Conservation (phyloP, 768 basidiomycete species). For the Boletellus ananas region DNA sequence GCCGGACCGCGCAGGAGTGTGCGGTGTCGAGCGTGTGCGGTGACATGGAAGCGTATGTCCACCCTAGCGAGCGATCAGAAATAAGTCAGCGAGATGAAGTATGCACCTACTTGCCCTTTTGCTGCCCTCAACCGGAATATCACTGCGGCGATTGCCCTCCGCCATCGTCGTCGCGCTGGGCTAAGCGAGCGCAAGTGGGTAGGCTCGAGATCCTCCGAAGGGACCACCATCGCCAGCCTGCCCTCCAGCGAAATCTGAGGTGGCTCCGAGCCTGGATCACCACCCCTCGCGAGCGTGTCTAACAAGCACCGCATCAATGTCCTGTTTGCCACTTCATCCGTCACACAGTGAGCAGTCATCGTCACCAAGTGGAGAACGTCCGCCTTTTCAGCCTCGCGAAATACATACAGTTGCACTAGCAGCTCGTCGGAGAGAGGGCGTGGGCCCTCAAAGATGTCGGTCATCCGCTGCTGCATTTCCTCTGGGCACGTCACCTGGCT, state of each 20-base stretch:
- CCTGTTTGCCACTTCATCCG: slow-evolving; percentile 44
- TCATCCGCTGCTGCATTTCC: slow-evolving; percentile 27
- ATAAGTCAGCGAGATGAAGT: background rate
- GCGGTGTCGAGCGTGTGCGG: slow-evolving; percentile 33
- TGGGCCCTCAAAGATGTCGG: no score
- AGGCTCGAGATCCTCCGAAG: slow-evolving; percentile 40
- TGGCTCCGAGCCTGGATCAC: background rate
- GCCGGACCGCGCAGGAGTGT: slow-evolving; percentile 36
- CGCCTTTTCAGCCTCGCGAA: slow-evolving; percentile 29
- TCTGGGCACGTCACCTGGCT: slow-evolving; percentile 3
- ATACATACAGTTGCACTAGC: slow-evolving; percentile 32
- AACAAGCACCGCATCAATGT: slow-evolving; percentile 45
- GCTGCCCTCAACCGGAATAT: slow-evolving; percentile 33
- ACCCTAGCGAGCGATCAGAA: slow-evolving; percentile 36
- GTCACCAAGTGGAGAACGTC: slow-evolving; percentile 41
- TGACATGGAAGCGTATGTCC: slow-evolving; percentile 53
- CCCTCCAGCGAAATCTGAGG: slow-evolving; percentile 29
- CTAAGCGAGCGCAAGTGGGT: slow-evolving; percentile 24
- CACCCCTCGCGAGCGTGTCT: slow-evolving; percentile 32
- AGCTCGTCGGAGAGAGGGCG: no score
- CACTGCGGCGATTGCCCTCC: slow-evolving; percentile 38
- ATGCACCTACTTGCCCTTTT: slow-evolving; percentile 35
- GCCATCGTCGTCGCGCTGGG: slow-evolving; percentile 42
- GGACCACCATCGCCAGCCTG: slow-evolving; percentile 38
- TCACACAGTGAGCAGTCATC: slow-evolving; percentile 45